Percentiles rank a stretch among this genome's conserved stretches.
Conservation (phyloP, 2,329 filamentous ascomycete species). For the Neonectria coccinea region DNA sequence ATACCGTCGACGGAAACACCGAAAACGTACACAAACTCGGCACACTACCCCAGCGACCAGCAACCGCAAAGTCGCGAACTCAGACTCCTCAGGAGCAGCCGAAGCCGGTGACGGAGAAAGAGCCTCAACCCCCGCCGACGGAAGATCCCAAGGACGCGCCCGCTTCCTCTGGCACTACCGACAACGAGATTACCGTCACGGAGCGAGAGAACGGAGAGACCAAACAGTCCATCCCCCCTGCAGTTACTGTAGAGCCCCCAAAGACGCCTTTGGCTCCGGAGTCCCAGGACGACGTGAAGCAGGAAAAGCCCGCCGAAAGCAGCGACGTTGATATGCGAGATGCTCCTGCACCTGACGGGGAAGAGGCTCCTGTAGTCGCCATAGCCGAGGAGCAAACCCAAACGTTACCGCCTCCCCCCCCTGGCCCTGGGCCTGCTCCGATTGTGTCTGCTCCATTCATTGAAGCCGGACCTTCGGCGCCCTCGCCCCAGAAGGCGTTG, state of each 20-base stretch:
- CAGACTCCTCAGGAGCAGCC: slow-evolving; percentile 65
- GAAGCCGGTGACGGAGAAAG: slow-evolving; percentile 62
- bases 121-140: slow-evolving; percentile 51
- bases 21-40: slow-evolving; percentile 70
- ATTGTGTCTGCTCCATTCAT: slow-evolving; percentile 53
- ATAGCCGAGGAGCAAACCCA: slow-evolving; percentile 53
- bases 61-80: slow-evolving; percentile 66
- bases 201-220: slow-evolving; percentile 60
- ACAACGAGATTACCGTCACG: slow-evolving; percentile 58
- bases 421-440: slow-evolving; percentile 57
- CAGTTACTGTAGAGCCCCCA: slow-evolving; percentile 59
- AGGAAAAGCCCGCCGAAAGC: slow-evolving; percentile 59
- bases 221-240: slow-evolving; percentile 57
- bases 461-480: slow-evolving; percentile 58
- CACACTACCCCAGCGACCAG: slow-evolving; percentile 65
- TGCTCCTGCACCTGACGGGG: slow-evolving; percentile 63
- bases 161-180: slow-evolving; percentile 59
- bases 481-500: slow-evolving; percentile 71
- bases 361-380: slow-evolving; percentile 56
- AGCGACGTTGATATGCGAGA: slow-evolving; percentile 78
- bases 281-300: slow-evolving; percentile 49
- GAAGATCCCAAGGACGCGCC: slow-evolving; percentile 58
- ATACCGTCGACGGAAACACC: slow-evolving; percentile 64
- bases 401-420: slow-evolving; percentile 59
- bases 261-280: slow-evolving; percentile 42